Evolutionary conservation across 306 rosid genomes (phyloP), one percentile per base, ranked within the genome.

Genomic region (Vicia villosa): DNA sequence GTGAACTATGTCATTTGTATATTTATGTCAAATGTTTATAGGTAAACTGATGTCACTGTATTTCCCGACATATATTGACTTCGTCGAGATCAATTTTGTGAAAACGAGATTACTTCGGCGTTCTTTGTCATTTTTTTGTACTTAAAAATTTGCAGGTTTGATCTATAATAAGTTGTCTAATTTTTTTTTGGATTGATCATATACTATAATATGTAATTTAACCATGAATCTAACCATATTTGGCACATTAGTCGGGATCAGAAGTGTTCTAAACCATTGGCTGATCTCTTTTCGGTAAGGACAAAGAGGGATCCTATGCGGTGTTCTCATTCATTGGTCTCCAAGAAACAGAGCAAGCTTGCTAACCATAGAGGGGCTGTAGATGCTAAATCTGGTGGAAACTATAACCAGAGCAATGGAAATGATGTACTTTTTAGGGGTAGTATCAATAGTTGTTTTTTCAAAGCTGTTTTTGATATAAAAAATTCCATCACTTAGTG

Each of bases 401-500:
- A 50, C 66, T 72, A 83, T 79, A 79, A 57, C 63, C 82, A 77
- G 67, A 83, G 57, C 76, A 86, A 74, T 57, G 83, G 86, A 17
- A 87, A 86, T 79, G 92, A 87, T 54, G 36, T 84, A 38, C 86
- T 81, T 66, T 81, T 92, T 87, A 91, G 84, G 60, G 71, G 57
- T 64, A 66, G 82, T 64, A 69, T 85, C 12, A 80, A 88, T 57
- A 73, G 83, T 73, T 81, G 84, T 72, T 75, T 77, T 78, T 92
- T 80, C 63, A 91, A 94, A 79, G 80, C 88, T 68, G 97, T 83
- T 62, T 94, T 94, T 79, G 96, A 94, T 64, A n/a, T 87, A 91
- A 80, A 97, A 89, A 78, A 91, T 94, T 66, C 99, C 99, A 32
- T 91, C 97, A 7, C 97, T 94, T 34, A 95, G 97, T 47, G 61